These are phyloP conservation scores for Wickerhamomyces sp. DNA, from an alignment of 1,139 yeast genomes.

Conservation along the genomic window DNA sequence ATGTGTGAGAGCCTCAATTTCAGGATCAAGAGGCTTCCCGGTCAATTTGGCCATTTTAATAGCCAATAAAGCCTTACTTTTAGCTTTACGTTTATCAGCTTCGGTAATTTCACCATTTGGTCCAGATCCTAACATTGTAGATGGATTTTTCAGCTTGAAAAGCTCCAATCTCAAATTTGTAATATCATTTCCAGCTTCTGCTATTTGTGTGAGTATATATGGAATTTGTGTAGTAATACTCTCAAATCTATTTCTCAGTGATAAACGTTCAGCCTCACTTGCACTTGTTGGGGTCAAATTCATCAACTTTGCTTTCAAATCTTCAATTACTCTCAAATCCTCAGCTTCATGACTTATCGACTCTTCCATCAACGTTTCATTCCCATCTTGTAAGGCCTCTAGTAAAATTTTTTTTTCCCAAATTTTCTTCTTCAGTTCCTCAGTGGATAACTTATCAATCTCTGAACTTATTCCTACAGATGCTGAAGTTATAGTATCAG, in stretches of 20 bases:
- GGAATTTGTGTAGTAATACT: slow-evolving; percentile 68
- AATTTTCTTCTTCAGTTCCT: slow-evolving; percentile 51
- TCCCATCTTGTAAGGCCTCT: slow-evolving; percentile 39
- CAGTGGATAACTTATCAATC: slow-evolving; percentile 27
- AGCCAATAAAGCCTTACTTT: slow-evolving; percentile 68
- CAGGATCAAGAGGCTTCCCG: slow-evolving; percentile 55
- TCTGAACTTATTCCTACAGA: not conserved
- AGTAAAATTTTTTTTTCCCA: slow-evolving; percentile 57
- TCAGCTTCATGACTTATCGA: slow-evolving; percentile 28
- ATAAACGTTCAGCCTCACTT: slow-evolving; percentile 13
- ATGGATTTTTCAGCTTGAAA: slow-evolving; percentile 63
- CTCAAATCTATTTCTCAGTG: slow-evolving; percentile 27
- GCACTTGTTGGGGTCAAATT: slow-evolving; percentile 19
- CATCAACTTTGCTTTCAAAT: slow-evolving; percentile 56
- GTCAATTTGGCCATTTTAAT: slow-evolving; percentile 91
- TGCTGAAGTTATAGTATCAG: not conserved
- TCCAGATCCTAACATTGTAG: slow-evolving; percentile 71
- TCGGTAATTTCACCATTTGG: slow-evolving; percentile 83
- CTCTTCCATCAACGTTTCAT: slow-evolving; percentile 13
- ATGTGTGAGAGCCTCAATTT: slow-evolving; percentile 42
- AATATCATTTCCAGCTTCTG: slow-evolving; percentile 60
- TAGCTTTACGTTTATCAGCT: slow-evolving; percentile 71
- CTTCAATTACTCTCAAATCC: slow-evolving; percentile 48
- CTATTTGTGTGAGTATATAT: slow-evolving; percentile 54
- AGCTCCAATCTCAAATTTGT: slow-evolving; percentile 63